phyloP scores from a whole-genome alignment of 2,329 filamentous ascomycete genomes.

The Hypoxylon sp. region DNA sequence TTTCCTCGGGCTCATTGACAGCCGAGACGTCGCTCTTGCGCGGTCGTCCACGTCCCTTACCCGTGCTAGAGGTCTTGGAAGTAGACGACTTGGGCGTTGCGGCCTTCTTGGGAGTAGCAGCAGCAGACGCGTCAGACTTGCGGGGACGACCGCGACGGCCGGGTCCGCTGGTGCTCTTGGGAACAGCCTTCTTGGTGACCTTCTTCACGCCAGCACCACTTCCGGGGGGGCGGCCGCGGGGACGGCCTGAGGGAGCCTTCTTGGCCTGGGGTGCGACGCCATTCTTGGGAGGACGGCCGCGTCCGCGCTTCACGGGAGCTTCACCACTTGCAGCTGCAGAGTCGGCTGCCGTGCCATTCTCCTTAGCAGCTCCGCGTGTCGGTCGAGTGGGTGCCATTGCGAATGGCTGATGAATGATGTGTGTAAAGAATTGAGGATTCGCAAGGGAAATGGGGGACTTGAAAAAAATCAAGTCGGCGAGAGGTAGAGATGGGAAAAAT shows the following conservation, averaged over 20 bases:
- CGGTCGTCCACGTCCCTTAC: constrained; percentile 42
- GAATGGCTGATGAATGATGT: constrained; percentile 14
- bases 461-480: constrained; percentile 15
- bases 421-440: constrained; percentile 1
- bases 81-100: constrained; percentile 47
- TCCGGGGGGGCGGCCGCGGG: constrained; percentile 65
- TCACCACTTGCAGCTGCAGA: constrained; percentile 41
- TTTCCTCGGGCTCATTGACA: constrained; percentile 50
- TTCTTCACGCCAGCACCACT: constrained; percentile 55
- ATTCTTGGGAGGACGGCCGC: constrained; percentile 59
- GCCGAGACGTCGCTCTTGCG: constrained; percentile 49
- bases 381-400: constrained; percentile 50
- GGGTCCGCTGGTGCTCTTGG: constrained; percentile 33
- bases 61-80: constrained; percentile 47
- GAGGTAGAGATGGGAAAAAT: constrained; percentile 18
- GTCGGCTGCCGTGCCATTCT: constrained; percentile 45
- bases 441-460: constrained; percentile 20
- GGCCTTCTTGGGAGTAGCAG: constrained; percentile 52
- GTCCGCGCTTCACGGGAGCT: constrained; percentile 55
- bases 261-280: constrained; percentile 54
- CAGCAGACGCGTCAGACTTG: constrained; percentile 48
- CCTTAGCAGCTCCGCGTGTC: constrained; percentile 43
- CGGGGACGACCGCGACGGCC: constrained; percentile 55
- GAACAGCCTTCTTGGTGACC: constrained; percentile 44
- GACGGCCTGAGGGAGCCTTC: constrained; percentile 60